Evolutionary conservation across 2,329 filamentous ascomycete species (phyloP).

Genomic region (Xylariales sp.): DNA sequence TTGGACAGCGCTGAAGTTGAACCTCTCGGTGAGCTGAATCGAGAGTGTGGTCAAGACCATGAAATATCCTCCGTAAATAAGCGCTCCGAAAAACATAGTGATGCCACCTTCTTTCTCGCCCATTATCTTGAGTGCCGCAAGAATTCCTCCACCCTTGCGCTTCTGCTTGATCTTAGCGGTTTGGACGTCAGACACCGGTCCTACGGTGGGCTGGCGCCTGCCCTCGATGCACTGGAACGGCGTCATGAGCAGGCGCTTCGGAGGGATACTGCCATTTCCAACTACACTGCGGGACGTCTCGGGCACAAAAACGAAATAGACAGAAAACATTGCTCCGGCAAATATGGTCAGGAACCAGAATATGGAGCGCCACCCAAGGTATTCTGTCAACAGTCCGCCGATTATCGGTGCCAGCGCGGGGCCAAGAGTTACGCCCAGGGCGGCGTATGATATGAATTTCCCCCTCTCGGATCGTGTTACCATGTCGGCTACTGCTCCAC

Average conservation of each 20-base stretch:
- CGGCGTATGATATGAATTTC: conserved; percentile 33
- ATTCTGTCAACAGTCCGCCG: conserved; percentile 44
- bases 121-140: conserved; percentile 46
- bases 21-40: conserved; percentile 43
- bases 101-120: conserved; percentile 53
- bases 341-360: conserved; percentile 49
- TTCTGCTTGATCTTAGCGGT: conserved; percentile 36
- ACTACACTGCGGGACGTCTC: conserved; percentile 7
- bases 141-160: conserved; percentile 44
- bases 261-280: conserved; percentile 6
- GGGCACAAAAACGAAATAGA: conserved; percentile 33
- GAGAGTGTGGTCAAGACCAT: conserved; percentile 47
- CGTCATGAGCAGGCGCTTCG: background rate
- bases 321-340: conserved; percentile 24
- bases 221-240: background rate
- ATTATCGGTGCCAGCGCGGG: conserved; percentile 16
- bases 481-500: conserved; percentile 33
- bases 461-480: conserved; percentile 31
- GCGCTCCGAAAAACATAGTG: conserved; percentile 44
- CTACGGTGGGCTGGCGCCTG: conserved; percentile 39
- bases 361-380: conserved; percentile 44
- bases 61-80: conserved; percentile 53
- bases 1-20: conserved; percentile 42
- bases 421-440: conserved; percentile 25
- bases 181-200: conserved; percentile 13